Evolutionary conservation across 805 yeast genomes (phyloP).

Genomic region (Yamadazyma endophytica): DNA sequence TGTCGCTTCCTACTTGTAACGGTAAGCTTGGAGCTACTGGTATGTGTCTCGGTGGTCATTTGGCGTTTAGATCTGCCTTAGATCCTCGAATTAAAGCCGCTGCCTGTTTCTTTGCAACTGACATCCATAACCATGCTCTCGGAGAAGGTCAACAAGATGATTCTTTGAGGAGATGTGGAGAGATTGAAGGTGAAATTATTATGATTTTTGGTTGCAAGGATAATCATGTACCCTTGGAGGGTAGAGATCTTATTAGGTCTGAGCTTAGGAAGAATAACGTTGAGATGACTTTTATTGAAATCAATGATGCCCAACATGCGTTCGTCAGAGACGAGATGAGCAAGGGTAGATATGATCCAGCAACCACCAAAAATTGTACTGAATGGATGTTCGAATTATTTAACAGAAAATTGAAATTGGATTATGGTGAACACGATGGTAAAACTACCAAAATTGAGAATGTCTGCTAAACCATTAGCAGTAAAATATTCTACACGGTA

Average conservation of each 20-base stretch:
- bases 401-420: constrained; percentile 61
- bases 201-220: constrained; percentile 77
- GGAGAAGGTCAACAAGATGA: constrained; percentile 66
- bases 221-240: constrained; percentile 75
- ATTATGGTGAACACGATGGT: constrained; percentile 62
- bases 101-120: constrained; percentile 78
- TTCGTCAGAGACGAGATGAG: constrained; percentile 75
- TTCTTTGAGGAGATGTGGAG: constrained; percentile 53
- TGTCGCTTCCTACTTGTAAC: constrained; percentile 55
- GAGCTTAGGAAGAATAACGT: constrained; percentile 56
- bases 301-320: constrained; percentile 80
- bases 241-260: constrained; percentile 66
- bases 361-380: constrained; percentile 62
- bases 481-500: no score
- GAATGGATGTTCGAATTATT: constrained; percentile 69
- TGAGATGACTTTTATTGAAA: constrained; percentile 67
- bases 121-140: constrained; percentile 63
- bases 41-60: constrained; percentile 84
- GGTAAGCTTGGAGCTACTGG: constrained; percentile 81
- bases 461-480: constrained; percentile 44
- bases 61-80: constrained; percentile 67
- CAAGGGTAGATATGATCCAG: constrained; percentile 82
- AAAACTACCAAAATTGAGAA: constrained; percentile 50
- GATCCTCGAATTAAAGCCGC: constrained; percentile 63
- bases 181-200: constrained; percentile 56